Evolutionary conservation across 2,329 filamentous ascomycete genomes (phyloP), one percentile per base, ranked within the genome.

Genomic region (Pseudogymnoascus sp.): DNA sequence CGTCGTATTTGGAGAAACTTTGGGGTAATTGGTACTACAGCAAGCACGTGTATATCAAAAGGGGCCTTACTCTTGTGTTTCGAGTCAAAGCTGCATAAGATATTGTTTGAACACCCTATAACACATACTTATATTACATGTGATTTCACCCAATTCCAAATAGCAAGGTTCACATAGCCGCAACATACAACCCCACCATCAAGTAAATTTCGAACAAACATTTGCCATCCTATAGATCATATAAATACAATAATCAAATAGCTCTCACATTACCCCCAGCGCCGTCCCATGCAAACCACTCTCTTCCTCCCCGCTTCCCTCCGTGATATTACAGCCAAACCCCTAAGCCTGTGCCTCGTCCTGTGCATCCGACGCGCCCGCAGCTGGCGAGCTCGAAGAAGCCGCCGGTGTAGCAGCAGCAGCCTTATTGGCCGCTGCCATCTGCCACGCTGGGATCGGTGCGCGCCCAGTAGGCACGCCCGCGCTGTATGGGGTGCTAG

Each of bases 361-460:
- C 14, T 50, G 44, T 10, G 44, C 44, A 11, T 50, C 44, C 12
- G 44, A 50, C 23, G 44, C 21, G 44, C 44, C 23, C 14, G 44
- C 10, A 28, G 44, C 44, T 50, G 44, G 44, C 21, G 44, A 16
- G 23, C 44, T 50, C 23, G 44, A 28, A 25, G 44, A 50, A 18
- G 61, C 18, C 28, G 61, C 42, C 23, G 38, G 36, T 8, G 61
- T 25, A 7, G 59, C 56, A 25, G 50, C 40, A 23, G 61, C 61
- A 37, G 66, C 66, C 74, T 82, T 84, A 70, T 82, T 86, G 34
- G 85, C 80, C 72, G 87, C 86, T 59, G 88, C 87, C 81, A 91
- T 83, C 76, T 93, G 89, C 89, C 89, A 93, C 4, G 89, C 84
- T 4, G 89, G 89, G 68, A 93, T 93, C 10, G 88, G 86, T 10